A percentile compares a stretch with the other conserved stretches of the same genome.
phyloP scores from a whole-genome alignment of 2,329 filamentous ascomycete genomes.

The Alternaria consortialis region DNA sequence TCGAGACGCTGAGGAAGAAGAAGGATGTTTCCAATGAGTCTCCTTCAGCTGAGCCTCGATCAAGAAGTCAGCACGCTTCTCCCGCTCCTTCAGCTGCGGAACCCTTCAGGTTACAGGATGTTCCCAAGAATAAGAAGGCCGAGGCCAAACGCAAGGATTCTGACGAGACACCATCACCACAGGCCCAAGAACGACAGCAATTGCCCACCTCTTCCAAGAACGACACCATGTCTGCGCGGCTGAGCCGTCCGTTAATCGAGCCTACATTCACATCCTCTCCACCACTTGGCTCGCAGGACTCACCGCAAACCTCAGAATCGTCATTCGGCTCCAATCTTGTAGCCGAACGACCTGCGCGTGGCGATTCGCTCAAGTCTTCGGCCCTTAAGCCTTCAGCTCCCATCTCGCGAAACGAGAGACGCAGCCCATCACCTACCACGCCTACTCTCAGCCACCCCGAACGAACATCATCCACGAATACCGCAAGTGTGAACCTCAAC shows the following conservation, averaged over 20 bases:
- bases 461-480: constrained; percentile 50
- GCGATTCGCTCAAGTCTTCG: constrained; percentile 64
- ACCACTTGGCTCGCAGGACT: constrained; percentile 49
- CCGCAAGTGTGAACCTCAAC: constrained; percentile 46
- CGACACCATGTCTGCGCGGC: constrained; percentile 49
- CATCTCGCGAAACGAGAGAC: constrained; percentile 69
- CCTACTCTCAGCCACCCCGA: constrained; percentile 51
- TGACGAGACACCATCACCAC: constrained; percentile 48
- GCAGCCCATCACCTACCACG: constrained; percentile 51
- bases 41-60: constrained; percentile 60
- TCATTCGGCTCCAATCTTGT: constrained; percentile 52
- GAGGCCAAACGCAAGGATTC: constrained; percentile 57
- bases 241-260: constrained; percentile 45
- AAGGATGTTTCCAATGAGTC: constrained; percentile 47
- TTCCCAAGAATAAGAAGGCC: constrained; percentile 70
- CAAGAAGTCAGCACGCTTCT: constrained; percentile 49
- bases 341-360: constrained; percentile 62
- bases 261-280: constrained; percentile 50
- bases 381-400: constrained; percentile 55
- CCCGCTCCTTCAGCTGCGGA: constrained; percentile 48
- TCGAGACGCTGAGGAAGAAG: constrained; percentile 62
- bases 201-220: constrained; percentile 52
- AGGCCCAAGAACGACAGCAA: constrained; percentile 33
- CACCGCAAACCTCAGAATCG: constrained; percentile 45
- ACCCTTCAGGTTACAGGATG: constrained; percentile 80